Evolutionary conservation across 176 grass and related monocot species (phyloP), one percentile per base, ranked within the genome.

Genomic region (Cenchrus fungigraminus): DNA sequence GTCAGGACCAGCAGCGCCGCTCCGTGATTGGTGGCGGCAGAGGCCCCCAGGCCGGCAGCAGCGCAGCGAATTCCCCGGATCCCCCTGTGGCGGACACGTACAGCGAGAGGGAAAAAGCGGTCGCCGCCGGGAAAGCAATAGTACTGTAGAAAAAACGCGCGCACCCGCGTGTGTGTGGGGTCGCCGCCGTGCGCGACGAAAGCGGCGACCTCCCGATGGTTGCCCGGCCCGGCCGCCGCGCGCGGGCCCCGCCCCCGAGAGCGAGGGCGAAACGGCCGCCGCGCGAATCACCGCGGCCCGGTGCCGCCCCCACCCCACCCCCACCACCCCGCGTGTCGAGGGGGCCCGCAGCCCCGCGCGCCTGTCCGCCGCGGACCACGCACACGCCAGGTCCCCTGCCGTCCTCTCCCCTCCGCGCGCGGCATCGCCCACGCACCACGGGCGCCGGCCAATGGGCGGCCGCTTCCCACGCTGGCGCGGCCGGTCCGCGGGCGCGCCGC

Each of bases 281-380:
- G 89, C 89, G 80, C 53, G 53, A 90, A 87, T 87, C 84, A 46
- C 79, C 53, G 73, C 89, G 32, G 17, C 59, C 0, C 59, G 37
- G 61, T 50, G 47, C 63, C 47, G 68, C 37, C 1, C 16, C 65
- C 75, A 53, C 61, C 9, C 12, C 59, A 13, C 86, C 13, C 12
- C 13, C 51, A 14, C 51, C 51, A 50, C 47, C 52, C 54, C 53
- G 56, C 56, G 44, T 56, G 65, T 54, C 49, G 88, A 1, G 34
- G 34, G 34, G 84, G 37, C 79, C 79, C 79, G 15, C 64, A 0
- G 51, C 0, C 59, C 22, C 22, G 22, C 22, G 37, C 67, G 17
- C 49, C 69, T 91, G 85, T 81, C 85, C 58, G 85, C 80, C 80
- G 85, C 85, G 85, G 85, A 87, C 85, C 80, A 71, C 63, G 76